A percentile compares a stretch with the other conserved stretches of the same genome.
phyloP scores from a whole-genome alignment of 1,139 yeast genomes.

The Zhuliangozyma blackwelliae region DNA sequence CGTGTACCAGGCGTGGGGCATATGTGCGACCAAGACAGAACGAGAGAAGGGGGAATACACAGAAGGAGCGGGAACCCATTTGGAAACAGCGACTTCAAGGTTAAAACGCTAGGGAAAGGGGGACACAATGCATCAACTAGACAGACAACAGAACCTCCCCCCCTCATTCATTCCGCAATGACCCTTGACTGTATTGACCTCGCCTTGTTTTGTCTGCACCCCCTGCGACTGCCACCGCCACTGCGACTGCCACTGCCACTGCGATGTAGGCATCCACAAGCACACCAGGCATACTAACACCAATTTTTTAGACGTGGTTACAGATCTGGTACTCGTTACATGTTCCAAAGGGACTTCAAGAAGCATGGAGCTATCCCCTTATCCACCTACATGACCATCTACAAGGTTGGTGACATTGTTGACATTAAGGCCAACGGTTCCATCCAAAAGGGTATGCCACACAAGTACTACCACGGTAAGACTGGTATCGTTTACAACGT shows the following conservation, averaged over 20 bases:
- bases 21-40: not conserved
- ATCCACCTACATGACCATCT: conserved; percentile 95
- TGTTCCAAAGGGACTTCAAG: conserved; percentile 99
- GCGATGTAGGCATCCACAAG: no score
- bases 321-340: conserved; percentile 99
- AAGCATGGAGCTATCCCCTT: conserved; percentile 93
- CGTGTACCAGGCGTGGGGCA: no score
- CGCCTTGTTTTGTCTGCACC: no score
- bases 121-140: no score
- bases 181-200: no score
- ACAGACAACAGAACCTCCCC: no score
- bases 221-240: no score
- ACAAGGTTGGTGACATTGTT: conserved; percentile 99
- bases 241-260: no score
- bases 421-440: conserved; percentile 99
- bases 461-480: conserved; percentile 99
- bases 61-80: not conserved
- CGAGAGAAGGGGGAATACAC: not conserved
- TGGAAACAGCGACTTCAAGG: not conserved
- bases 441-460: conserved; percentile 99
- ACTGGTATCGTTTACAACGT: conserved; percentile 99
- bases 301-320: conserved; percentile 77
- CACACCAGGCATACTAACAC: conserved; percentile 4
- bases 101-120: no score
- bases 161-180: no score